These are phyloP conservation scores for Corniculantispora saksenae DNA, from an alignment of 2,329 filamentous ascomycete species.

Conservation along the genomic window DNA sequence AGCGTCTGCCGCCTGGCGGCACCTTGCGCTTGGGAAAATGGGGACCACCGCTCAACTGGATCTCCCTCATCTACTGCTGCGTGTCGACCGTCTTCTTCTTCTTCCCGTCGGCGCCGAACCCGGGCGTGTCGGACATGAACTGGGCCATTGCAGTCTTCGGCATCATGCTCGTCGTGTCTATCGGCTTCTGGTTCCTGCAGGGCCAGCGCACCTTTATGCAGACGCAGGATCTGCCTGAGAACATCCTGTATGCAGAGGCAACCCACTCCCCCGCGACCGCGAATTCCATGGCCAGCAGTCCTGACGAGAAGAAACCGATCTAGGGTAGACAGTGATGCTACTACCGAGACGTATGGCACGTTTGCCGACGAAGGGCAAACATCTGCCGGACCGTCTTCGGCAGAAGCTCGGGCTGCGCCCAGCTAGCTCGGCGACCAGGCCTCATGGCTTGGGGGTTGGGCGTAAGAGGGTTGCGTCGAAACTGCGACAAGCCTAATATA, in stretches of 20 bases:
- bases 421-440: not conserved
- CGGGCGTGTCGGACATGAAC: slow-evolving; percentile 53
- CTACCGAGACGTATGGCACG: slow-evolving; percentile 4
- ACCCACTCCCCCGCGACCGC: slow-evolving; percentile 4
- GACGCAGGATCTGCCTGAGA: slow-evolving; percentile 22
- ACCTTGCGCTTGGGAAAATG: slow-evolving; percentile 47
- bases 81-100: slow-evolving; percentile 58
- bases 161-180: slow-evolving; percentile 51
- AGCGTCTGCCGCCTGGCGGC: slow-evolving; percentile 48
- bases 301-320: slow-evolving; percentile 19
- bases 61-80: slow-evolving; percentile 52
- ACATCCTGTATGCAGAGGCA: slow-evolving; percentile 21
- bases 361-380: not conserved
- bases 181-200: slow-evolving; percentile 52
- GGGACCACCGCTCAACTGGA: slow-evolving; percentile 47
- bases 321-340: slow-evolving; percentile 1
- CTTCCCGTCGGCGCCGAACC: slow-evolving; percentile 49
- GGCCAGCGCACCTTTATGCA: slow-evolving; percentile 39
- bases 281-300: not conserved
- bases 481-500: not conserved
- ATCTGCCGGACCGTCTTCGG: slow-evolving; percentile 5
- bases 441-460: not conserved
- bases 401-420: not conserved
- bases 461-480: not conserved
- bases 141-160: slow-evolving; percentile 59